Conservation (phyloP, 2,329 filamentous ascomycete genomes). For the Colletotrichum kahawae region DNA sequence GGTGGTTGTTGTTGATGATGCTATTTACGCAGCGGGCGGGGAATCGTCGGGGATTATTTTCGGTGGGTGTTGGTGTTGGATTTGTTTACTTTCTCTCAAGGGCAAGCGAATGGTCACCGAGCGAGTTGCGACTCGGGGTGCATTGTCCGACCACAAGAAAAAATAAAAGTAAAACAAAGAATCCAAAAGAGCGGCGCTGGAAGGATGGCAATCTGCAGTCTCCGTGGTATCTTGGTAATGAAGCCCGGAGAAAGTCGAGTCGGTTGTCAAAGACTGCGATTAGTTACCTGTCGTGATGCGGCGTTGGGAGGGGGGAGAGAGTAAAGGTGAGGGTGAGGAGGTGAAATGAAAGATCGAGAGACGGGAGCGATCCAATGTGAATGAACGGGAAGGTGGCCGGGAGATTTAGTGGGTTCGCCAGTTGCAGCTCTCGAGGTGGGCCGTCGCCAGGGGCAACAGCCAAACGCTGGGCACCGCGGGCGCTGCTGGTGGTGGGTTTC, state of each 20-base stretch:
- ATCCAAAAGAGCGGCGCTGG: neutral
- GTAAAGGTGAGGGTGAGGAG: neutral
- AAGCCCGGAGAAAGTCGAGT: neutral
- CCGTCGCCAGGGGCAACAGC: conserved; percentile 16
- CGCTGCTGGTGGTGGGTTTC: conserved; percentile 11
- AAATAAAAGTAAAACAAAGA: neutral
- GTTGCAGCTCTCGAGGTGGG: neutral
- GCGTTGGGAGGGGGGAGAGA: neutral
- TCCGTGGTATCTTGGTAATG: neutral
- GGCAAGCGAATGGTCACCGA: conserved; percentile 13
- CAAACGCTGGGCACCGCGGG: neutral
- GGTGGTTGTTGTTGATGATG: conserved; percentile 4
- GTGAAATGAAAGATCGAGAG: neutral
- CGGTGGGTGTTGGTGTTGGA: neutral
- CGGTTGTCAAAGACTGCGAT: conserved; percentile 19
- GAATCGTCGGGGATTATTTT: neutral
- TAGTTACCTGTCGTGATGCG: neutral
- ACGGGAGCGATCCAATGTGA: neutral
- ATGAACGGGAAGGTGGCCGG: neutral
- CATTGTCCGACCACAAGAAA: neutral
- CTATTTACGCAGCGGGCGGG: conserved; percentile 12
- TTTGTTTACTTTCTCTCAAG: conserved; percentile 10
- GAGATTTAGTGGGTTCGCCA: conserved; percentile 1
- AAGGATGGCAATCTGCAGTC: conserved; percentile 1
- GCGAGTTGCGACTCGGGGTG: neutral